phyloP scores from a whole-genome alignment of 139 green algal species.

The Desmodesmus armatus region DNA sequence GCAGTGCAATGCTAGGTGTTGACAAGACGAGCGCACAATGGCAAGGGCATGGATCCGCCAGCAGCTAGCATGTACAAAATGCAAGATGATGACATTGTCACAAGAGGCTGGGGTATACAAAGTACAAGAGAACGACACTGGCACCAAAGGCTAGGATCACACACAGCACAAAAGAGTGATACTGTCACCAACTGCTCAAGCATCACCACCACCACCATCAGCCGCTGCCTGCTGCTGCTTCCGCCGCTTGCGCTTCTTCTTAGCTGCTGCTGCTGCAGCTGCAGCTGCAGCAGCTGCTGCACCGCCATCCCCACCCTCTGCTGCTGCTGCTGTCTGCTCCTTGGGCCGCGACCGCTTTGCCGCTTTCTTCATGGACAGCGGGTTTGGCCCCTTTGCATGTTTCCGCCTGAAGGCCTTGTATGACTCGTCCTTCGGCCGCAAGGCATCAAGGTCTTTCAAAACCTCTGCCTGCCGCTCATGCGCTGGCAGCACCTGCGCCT shows the following conservation, averaged over 20 bases:
- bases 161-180: too few relatives aligned
- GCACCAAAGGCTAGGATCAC: too few relatives aligned
- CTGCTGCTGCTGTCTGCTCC: slow-evolving; percentile 1
- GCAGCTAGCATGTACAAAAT: too few relatives aligned
- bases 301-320: not conserved
- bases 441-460: slow-evolving; percentile 37
- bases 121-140: too few relatives aligned
- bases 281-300: slow-evolving; percentile 28
- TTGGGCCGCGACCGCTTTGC: slow-evolving; percentile 1
- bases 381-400: slow-evolving; percentile 39
- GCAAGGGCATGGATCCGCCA: too few relatives aligned
- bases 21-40: too few relatives aligned
- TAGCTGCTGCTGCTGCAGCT: not conserved
- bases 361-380: slow-evolving; percentile 36
- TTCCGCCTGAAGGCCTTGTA: slow-evolving; percentile 47
- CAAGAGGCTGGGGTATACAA: too few relatives aligned
- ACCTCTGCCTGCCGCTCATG: slow-evolving; percentile 43
- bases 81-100: too few relatives aligned
- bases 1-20: too few relatives aligned
- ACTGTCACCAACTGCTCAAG: not conserved
- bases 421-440: slow-evolving; percentile 34
- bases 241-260: slow-evolving; percentile 39
- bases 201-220: not conserved
- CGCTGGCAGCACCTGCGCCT: slow-evolving; percentile 24
- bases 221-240: slow-evolving; percentile 10